Evolutionary conservation across 2,329 filamentous ascomycete genomes (phyloP), one percentile per base, ranked within the genome.

Genomic region (Diplocarpon mali): DNA sequence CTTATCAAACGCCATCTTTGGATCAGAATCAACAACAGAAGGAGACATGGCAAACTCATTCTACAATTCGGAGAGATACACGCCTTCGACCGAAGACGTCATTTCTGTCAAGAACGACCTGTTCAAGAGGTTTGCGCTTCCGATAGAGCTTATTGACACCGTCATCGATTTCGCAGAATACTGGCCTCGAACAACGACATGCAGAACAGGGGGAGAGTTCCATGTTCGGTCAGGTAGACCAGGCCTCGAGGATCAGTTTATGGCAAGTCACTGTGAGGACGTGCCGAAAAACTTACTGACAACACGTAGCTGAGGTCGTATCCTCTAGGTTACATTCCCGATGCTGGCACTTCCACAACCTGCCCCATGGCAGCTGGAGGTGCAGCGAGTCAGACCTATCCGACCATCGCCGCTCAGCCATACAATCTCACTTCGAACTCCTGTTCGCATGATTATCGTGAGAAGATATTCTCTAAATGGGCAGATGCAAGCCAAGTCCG

Each of bases 111-210:
- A 72, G 42, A 55, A 64, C 11, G 66, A 74, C 58, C 57, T 81
- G n/a, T 56, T 54, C 20, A 64, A 65, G 42, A 63, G 60, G 10
- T 60, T 62, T 6, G 58, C 57, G 2, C 61, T 81, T 1, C 77
- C 78, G 0, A 58, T 65, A 1, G 77, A 80, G 48, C 47, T 82
- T 0, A 63, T 77, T 31, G 70, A 80, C 53, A 57, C 60, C 37
- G 69, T 82, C 37, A 60, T 80, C 43, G 76, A 82, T 54, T 58
- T 65, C 24, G 78, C 76, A 44, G 76, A 80, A 60, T 81, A 80
- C 60, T 82, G 78, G 77, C 70, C 70, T 12, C 71, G 71, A 51
- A 60, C 63, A 1, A 56, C 62, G 9, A 60, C 59, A 11, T 48
- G 63, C 36, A 57, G 62, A 8, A 30, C 38, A 24, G 28, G 40